Base-by-base conservation (phyloP, 1,284 basidiomycete species). In the Ustilago lituana region DNA sequence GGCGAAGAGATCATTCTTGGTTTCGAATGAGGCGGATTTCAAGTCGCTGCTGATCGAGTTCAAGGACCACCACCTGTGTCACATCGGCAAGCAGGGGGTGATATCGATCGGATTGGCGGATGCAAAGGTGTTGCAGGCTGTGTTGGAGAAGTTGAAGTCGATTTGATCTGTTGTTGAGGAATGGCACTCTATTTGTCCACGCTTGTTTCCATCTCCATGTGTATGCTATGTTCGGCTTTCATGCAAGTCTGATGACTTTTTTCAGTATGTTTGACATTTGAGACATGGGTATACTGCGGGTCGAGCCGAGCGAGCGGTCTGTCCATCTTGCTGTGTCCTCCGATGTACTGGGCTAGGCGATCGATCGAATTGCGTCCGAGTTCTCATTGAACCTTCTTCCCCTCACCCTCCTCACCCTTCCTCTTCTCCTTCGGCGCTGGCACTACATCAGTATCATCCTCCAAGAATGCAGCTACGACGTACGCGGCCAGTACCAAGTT, bases 401-500 rank as follows among this genome's bases (percentile, higher is more conserved):
- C 41, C 33, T 55, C 37, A 10, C 19, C 17, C 20, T 22, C 10
- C 20, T 38, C 12, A n/a, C 17, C 29, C 2, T 27, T 33, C 19
- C 5, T 26, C 10, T 20, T n/a, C n/a, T 40, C 22, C n/a, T 27
- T 24, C 3, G 26, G 40, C 12, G 52, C 10, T 8, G 54, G 38
- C 15, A n/a, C 35, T 12, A 45, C 12, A 17, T 57, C 49, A 12
- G 56, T 53, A 46, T 66, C 56, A 37, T 80, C 79, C 43, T 82
- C 80, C 15, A 80, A 47, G 37, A 80, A 82, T 9, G 79, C 79
- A 1, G 66, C 63, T 3, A 80, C 61, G 12, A 82, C 67, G 54
- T 82, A 82, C 6, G 66, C 76, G 1, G 72, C 62, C 12, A 82
- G 53, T 1, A 82, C 78, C n/a, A 82, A 15, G 51, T 82, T 82